A percentile compares a stretch with the other conserved stretches of the same genome.
Conservation (phyloP, 768 basidiomycete genomes). For the Suillus fuscotomentosus region DNA sequence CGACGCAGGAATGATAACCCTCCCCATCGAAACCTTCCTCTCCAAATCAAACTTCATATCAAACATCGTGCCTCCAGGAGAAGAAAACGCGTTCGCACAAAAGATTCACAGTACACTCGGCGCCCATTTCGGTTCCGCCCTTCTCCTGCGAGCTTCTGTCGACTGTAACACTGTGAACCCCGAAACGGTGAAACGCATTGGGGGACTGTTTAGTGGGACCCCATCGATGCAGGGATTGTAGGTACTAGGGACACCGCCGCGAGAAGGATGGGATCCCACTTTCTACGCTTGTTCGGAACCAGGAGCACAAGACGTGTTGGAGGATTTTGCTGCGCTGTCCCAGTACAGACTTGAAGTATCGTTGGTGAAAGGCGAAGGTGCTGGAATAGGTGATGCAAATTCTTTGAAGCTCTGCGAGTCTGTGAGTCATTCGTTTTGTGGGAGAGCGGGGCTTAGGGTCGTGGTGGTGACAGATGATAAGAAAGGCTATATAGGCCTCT, state of each 20-base stretch:
- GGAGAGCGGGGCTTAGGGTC: neutral
- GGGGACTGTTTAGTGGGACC: too few species aligned
- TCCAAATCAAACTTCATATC: too few species aligned
- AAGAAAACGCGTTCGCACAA: too few species aligned
- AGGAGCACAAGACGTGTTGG: constrained; percentile 24
- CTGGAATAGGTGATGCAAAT: constrained; percentile 52
- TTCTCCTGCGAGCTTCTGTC: too few species aligned
- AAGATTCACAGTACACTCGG: too few species aligned
- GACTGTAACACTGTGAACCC: too few species aligned
- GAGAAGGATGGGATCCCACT: constrained; percentile 44
- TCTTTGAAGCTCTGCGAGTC: constrained; percentile 61
- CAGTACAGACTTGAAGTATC: constrained; percentile 42
- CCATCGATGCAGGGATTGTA: constrained; percentile 52
- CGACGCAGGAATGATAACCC: too few species aligned
- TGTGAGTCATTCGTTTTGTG: constrained; percentile 29
- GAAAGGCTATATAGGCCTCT: constrained; percentile 50
- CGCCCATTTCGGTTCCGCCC: too few species aligned
- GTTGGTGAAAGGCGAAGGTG: constrained; percentile 42
- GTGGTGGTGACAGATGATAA: constrained; percentile 43
- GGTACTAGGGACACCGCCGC: constrained; percentile 47
- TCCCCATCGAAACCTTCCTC: too few species aligned
- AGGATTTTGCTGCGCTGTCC: constrained; percentile 35
- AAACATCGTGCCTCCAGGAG: too few species aligned
- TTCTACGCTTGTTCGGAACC: constrained; percentile 47
- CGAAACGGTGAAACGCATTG: too few species aligned